Evolutionary conservation across 305 asterid genomes (phyloP).

Genomic region (Stenogyne calaminthoides): DNA sequence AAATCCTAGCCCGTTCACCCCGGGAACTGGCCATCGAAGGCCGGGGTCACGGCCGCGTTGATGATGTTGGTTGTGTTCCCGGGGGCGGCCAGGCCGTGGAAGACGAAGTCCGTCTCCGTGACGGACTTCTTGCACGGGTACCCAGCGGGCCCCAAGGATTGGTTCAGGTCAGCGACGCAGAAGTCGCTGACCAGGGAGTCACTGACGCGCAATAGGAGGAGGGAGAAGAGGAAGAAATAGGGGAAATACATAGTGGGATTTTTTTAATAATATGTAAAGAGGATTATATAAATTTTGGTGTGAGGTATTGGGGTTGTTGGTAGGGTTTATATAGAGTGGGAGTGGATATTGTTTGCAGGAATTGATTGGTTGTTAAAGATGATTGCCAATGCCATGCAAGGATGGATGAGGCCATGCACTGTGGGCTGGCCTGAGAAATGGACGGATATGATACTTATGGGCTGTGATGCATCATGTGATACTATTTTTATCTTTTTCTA

Average conservation of each 20-base stretch:
- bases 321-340: conserved; percentile 38
- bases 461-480: conserved; percentile 43
- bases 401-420: neutral
- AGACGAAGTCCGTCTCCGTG: conserved; percentile 41
- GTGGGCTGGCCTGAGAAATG: neutral
- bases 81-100: conserved; percentile 46
- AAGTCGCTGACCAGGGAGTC: conserved; percentile 64
- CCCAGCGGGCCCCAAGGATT: conserved; percentile 68
- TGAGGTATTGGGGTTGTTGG: neutral
- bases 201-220: conserved; percentile 26
- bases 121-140: conserved; percentile 71
- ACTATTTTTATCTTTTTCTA: conserved; percentile 26
- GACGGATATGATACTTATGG: conserved; percentile 5
- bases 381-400: conserved; percentile 25
- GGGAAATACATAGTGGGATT: conserved; percentile 43
- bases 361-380: conserved; percentile 29
- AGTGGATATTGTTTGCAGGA: conserved; percentile 21
- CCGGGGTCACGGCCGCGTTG: conserved; percentile 65
- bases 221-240: conserved; percentile 39
- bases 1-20: conserved; percentile 65
- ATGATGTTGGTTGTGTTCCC: conserved; percentile 76
- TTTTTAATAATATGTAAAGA: neutral
- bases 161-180: conserved; percentile 70
- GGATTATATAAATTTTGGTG: neutral
- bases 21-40: conserved; percentile 61